Percentiles rank a stretch among this genome's conserved stretches.
Evolutionary conservation across 495 filamentous ascomycete genomes (phyloP).

Genomic region (Paragyromitra xinjiangensis): DNA sequence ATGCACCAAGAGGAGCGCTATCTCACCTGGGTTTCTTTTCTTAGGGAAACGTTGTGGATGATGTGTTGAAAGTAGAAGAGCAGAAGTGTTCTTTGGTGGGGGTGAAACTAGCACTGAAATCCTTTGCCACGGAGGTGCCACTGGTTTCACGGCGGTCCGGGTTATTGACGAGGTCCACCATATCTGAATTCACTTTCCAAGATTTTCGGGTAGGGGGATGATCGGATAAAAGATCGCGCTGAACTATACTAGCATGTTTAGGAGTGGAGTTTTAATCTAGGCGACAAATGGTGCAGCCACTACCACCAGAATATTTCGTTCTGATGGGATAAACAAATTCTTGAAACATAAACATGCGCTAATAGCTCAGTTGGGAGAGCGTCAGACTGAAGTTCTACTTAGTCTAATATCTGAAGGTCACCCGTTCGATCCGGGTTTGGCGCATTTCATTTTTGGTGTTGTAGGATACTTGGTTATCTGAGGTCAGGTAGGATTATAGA

Average conservation of each 20-base stretch:
- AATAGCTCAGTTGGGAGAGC: slow-evolving; percentile 55
- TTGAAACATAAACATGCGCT: slow-evolving; percentile 21
- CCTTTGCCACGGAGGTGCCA: neutral
- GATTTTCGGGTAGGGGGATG: no score
- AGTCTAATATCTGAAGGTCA: slow-evolving; percentile 47
- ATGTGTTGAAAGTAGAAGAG: neutral
- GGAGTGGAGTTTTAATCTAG: no score
- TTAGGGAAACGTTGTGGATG: neutral
- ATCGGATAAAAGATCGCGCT: no score
- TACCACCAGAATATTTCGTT: neutral
- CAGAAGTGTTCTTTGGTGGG: neutral
- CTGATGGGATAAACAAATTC: neutral
- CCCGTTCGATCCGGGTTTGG: slow-evolving; percentile 55
- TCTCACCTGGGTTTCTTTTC: neutral
- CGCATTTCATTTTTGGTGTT: slow-evolving; percentile 34
- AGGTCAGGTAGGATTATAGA: no score
- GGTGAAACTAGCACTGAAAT: neutral
- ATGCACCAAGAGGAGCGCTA: neutral
- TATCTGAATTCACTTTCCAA: neutral
- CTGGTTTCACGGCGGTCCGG: neutral
- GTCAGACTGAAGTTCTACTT: slow-evolving; percentile 48
- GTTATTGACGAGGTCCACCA: neutral
- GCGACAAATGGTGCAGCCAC: no score
- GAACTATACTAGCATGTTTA: no score
- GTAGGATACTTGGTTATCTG: neutral